A percentile compares a stretch with the other conserved stretches of the same genome.
These are phyloP conservation scores for Andrographis paniculata DNA, from an alignment of 305 asterid species.

Conservation along the genomic window DNA sequence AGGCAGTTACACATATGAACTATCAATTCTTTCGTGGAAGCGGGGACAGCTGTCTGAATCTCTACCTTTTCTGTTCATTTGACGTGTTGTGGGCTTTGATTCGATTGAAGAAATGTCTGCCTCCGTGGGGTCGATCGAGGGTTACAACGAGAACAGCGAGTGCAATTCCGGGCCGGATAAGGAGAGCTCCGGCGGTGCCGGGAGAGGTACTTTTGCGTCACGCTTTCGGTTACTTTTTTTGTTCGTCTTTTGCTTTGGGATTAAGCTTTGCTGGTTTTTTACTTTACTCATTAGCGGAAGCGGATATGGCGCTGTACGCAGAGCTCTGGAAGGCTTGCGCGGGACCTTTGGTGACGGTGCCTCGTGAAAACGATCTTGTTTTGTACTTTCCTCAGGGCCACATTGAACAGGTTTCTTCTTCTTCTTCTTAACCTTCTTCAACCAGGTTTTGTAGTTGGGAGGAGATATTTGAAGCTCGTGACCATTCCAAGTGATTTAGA, in stretches of 20 bases:
- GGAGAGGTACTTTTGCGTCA: conserved; percentile 22
- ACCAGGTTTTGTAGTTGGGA: neutral
- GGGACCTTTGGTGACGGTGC: conserved; percentile 87
- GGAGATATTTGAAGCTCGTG: too few relatives aligned
- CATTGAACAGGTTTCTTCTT: conserved; percentile 68
- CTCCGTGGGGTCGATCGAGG: conserved; percentile 45
- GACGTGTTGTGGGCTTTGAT: neutral
- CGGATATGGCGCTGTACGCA: conserved; percentile 65
- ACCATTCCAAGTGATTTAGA: too few relatives aligned
- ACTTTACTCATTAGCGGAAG: too few relatives aligned
- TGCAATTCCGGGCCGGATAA: conserved; percentile 3
- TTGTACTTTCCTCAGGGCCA: conserved; percentile 95
- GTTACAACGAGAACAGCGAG: conserved; percentile 31
- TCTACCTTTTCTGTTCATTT: too few relatives aligned
- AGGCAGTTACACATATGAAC: too few relatives aligned
- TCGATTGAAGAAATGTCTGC: conserved; percentile 36
- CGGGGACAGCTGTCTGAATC: too few relatives aligned
- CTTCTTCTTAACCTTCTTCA: neutral
- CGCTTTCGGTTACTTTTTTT: neutral
- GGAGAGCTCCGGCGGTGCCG: conserved; percentile 33
- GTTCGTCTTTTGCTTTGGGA: too few relatives aligned
- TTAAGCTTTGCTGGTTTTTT: too few relatives aligned
- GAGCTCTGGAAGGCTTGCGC: conserved; percentile 97
- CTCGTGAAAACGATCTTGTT: conserved; percentile 69
- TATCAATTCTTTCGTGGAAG: too few relatives aligned